These are phyloP conservation scores for Coemansia sp. DNA, from an alignment of 192 early-diverging fungal species.

Conservation along the genomic window DNA sequence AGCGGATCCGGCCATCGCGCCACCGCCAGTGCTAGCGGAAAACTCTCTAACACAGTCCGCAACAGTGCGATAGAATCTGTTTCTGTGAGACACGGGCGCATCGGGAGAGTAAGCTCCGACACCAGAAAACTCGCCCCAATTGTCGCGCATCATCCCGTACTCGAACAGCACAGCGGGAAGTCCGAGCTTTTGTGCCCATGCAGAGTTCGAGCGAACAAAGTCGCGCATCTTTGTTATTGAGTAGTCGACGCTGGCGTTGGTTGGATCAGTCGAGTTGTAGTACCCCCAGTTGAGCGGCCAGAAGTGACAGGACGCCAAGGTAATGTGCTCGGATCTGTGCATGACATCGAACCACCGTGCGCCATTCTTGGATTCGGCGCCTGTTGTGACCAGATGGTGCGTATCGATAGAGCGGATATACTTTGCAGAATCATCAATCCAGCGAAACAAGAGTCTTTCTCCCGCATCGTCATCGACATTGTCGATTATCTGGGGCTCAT, in stretches of 20 bases:
- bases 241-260: constrained; percentile 21
- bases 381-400: constrained; percentile 62
- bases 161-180: constrained; percentile 63
- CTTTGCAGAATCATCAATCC: constrained; percentile 57
- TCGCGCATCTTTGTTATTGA: constrained; percentile 45
- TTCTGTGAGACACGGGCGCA: constrained; percentile 55
- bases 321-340: constrained; percentile 51
- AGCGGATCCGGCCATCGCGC: constrained; percentile 50
- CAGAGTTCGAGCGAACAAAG: constrained; percentile 47
- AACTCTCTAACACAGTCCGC: constrained; percentile 7
- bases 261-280: constrained; percentile 58
- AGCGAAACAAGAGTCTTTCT: constrained; percentile 30
- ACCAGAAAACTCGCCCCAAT: constrained; percentile 35
- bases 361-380: constrained; percentile 65
- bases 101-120: constrained; percentile 43
- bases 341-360: constrained; percentile 54
- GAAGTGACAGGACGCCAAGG: constrained; percentile 59
- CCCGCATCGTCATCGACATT: not conserved
- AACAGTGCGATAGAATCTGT: constrained; percentile 58
- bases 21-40: constrained; percentile 14
- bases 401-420: constrained; percentile 56
- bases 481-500: constrained; percentile 63
- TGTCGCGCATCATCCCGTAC: constrained; percentile 59
- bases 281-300: constrained; percentile 61
- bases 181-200: constrained; percentile 53